Evolutionary conservation across 1,284 basidiomycete genomes (phyloP), one percentile per base, ranked within the genome.

Genomic region (Irpex sp.): DNA sequence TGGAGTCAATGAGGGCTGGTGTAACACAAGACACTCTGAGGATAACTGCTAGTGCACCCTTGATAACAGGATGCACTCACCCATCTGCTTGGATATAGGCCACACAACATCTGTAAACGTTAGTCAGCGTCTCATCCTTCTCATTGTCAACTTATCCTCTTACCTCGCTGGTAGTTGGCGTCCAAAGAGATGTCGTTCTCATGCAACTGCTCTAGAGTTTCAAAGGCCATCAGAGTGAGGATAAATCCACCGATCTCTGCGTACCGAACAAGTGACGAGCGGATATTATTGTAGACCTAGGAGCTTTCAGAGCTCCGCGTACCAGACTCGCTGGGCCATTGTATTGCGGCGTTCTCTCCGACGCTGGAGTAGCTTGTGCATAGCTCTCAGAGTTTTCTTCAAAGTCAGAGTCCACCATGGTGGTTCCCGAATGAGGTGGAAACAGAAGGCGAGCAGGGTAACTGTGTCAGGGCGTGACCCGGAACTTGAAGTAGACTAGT

Each of bases 121-220:
- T 47, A 7, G 9, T 53, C 6, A 43, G 59, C 49, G 57, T 51
- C 8, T 31, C 26, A 17, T 8, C 57, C 17, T 6, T 4, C 13
- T 19, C 1, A 21, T 19, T 6, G 26, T n/a, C 7, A 4, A 21
- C 31, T 31, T 7, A 50, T 26, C 6, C 21, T 35, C 53, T 55
- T 17, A n/a, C 88, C 89, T 72, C 90, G 82, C 69, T 92, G 90
- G 68, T 92, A 92, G 51, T 90, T 88, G 1, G 90, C 87, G 35
- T 90, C 83, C 13, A 91, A 74, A 68, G 89, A 78, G 51, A 92
- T 86, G 63, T 88, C 84, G 0, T 77, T 76, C 5, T 74, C 77
- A 49, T 80, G 72, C 36, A 91, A 83, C 69, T 89, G 86, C 62
- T 90, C 89, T 89, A 56, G 31, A 31, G 31, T 31, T 31, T 31